A percentile compares a stretch with the other conserved stretches of the same genome.
Evolutionary conservation across 768 basidiomycete species (phyloP).

Genomic region (Cystobasidium ongulense): DNA sequence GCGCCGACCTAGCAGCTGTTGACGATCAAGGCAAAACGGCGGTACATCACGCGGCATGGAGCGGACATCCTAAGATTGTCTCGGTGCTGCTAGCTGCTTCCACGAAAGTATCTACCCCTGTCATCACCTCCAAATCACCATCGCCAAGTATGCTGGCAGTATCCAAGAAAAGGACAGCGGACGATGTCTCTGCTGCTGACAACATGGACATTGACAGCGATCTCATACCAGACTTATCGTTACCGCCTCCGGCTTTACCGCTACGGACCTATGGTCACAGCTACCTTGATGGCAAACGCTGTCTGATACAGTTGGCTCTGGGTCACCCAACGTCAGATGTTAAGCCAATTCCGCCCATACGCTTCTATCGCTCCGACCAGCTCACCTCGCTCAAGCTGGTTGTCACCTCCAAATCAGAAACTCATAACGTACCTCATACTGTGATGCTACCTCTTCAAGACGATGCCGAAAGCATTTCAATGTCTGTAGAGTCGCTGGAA

Average conservation of each 20-base stretch:
- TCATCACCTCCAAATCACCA: not conserved
- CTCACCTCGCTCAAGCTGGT: conserved; percentile 75
- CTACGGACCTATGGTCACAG: conserved; percentile 96
- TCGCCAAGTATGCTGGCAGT: not conserved
- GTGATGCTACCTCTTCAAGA: conserved; percentile 74
- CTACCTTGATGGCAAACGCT: conserved; percentile 68
- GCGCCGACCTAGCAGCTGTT: conserved; percentile 61
- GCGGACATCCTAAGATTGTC: conserved; percentile 69
- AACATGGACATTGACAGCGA: conserved; percentile 63
- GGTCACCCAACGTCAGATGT: conserved; percentile 55
- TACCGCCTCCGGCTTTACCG: conserved; percentile 97
- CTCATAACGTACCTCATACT: conserved; percentile 75
- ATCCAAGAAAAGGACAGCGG: not conserved
- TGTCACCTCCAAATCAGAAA: conserved; percentile 77
- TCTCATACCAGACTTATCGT: conserved; percentile 81
- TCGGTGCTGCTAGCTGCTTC: conserved; percentile 54
- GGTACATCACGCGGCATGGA: conserved; percentile 94
- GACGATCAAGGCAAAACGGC: conserved; percentile 81
- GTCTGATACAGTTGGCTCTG: conserved; percentile 75
- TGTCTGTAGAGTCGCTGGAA: conserved; percentile 70
- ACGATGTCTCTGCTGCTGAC: conserved; percentile 37
- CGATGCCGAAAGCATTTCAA: conserved; percentile 63
- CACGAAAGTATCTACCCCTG: not conserved
- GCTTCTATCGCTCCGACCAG: conserved; percentile 49
- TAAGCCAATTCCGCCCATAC: conserved; percentile 44